Conservation (phyloP, 352 stramenopile genomes). For the Globisporangium irregulare region DNA sequence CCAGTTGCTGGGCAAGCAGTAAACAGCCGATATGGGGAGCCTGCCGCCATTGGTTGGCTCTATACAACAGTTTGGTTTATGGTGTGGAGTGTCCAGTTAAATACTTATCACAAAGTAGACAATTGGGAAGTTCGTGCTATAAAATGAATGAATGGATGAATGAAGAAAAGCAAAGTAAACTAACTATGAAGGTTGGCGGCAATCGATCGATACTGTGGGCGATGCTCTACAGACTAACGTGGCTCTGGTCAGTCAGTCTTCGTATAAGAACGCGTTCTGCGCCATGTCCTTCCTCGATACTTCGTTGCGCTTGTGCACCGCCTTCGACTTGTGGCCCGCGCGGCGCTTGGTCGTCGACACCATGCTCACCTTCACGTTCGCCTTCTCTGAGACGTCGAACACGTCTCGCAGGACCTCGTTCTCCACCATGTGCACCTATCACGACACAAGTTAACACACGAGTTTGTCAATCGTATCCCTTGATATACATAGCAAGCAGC, state of each 20-base stretch:
- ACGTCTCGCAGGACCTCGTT: slow-evolving; percentile 58
- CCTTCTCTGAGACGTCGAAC: slow-evolving; percentile 57
- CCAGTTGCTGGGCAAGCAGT: slow-evolving; percentile 67
- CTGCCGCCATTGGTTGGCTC: background rate
- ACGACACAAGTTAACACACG: background rate
- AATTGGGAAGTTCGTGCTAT: background rate
- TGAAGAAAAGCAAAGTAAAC: background rate
- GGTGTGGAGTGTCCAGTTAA: background rate
- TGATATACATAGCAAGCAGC: background rate
- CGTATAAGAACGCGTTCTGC: slow-evolving; percentile 69
- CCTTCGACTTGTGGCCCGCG: slow-evolving; percentile 42
- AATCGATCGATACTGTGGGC: background rate
- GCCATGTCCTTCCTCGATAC: slow-evolving; percentile 47
- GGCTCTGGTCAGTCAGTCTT: slow-evolving; percentile 28
- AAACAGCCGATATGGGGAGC: background rate
- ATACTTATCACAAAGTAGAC: background rate
- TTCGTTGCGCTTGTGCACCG: slow-evolving; percentile 55
- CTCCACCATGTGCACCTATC: slow-evolving; percentile 41
- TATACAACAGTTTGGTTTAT: background rate
- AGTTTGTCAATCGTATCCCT: background rate
- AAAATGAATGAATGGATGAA: background rate
- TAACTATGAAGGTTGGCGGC: background rate
- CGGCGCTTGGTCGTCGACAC: slow-evolving; percentile 46
- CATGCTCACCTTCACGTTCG: slow-evolving; percentile 44
- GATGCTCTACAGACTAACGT: slow-evolving; percentile 1